Evolutionary conservation across 83 land plant genomes (phyloP).

Genomic region (Thuja plicata): DNA sequence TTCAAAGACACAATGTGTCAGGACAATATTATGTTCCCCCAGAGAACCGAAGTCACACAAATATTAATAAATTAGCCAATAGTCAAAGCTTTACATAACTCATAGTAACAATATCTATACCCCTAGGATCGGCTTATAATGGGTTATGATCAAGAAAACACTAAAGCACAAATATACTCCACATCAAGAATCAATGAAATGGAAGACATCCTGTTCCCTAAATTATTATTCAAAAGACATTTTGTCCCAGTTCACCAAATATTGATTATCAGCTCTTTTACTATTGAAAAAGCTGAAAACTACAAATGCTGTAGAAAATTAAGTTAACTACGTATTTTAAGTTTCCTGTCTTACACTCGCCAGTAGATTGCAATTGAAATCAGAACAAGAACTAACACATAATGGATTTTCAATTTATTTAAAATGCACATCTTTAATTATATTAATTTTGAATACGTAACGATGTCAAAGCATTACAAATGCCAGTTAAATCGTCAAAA

Average conservation of each 20-base stretch:
- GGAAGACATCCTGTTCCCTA: not conserved
- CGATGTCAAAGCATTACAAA: not conserved
- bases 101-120: not conserved
- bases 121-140: not conserved
- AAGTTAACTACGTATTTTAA: not conserved
- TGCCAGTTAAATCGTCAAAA: not conserved
- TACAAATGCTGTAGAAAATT: not conserved
- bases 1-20: slow-evolving; percentile 1
- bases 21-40: not conserved
- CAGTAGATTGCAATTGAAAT: not conserved
- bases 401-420: not conserved
- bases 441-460: not conserved
- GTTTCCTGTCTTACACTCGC: no score
- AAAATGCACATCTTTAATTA: not conserved
- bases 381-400: not conserved
- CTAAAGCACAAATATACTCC: not conserved
- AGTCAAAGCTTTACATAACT: not conserved
- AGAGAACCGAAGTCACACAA: not conserved
- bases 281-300: not conserved
- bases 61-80: not conserved
- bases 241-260: not conserved
- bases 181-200: not conserved
- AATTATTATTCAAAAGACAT: not conserved
- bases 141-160: not conserved
- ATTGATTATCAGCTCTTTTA: not conserved